Conservation (phyloP, 306 rosid genomes). For the Ormosia emarginata region DNA sequence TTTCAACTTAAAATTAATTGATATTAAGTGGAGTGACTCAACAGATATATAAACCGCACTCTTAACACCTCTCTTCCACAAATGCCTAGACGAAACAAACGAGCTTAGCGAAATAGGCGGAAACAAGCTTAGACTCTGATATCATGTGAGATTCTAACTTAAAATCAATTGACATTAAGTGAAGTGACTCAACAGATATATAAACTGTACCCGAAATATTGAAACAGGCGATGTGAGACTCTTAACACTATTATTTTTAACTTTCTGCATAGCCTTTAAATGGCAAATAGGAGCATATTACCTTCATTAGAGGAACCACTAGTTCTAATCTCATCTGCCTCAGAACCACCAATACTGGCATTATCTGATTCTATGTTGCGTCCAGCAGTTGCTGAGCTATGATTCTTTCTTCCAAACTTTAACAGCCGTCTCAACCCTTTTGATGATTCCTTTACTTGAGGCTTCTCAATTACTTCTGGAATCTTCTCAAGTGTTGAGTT, state of each 20-base stretch:
- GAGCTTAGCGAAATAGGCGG: no score
- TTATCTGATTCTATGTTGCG: conserved; percentile 54
- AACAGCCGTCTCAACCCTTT: conserved; percentile 73
- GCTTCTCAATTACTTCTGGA: conserved; percentile 77
- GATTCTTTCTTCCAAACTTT: conserved; percentile 89
- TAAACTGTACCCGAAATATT: no score
- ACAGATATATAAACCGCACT: no score
- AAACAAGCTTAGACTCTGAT: no score
- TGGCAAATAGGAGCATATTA: conserved; percentile 28
- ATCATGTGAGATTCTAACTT: no score
- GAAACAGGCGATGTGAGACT: no score
- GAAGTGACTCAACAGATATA: no score
- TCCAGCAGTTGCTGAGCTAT: conserved; percentile 56
- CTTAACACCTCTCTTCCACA: no score
- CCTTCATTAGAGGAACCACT: conserved; percentile 66
- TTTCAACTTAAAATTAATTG: no score
- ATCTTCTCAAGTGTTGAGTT: conserved; percentile 69
- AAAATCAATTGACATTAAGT: no score
- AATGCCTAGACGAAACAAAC: no score
- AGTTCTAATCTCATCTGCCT: conserved; percentile 57
- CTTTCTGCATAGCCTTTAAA: not conserved
- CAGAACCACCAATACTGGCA: conserved; percentile 49
- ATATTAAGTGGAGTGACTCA: no score
- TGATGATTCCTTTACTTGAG: conserved; percentile 69
- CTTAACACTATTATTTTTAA: not conserved